These are phyloP conservation scores for Favolaschia claudopus DNA, from an alignment of 768 basidiomycete genomes.

Conservation along the genomic window DNA sequence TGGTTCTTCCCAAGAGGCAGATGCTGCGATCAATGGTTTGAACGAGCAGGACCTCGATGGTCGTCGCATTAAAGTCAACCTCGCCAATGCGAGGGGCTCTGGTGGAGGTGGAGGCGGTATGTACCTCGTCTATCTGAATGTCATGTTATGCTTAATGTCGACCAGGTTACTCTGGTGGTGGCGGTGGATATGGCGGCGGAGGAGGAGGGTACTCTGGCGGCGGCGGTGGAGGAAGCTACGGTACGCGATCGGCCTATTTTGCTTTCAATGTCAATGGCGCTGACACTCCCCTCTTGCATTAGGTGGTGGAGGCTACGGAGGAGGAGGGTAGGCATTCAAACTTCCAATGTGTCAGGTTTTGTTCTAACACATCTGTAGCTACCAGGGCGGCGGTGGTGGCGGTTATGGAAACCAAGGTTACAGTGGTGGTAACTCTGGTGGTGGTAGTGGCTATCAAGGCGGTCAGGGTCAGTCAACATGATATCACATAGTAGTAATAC, in stretches of 20 bases:
- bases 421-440: conserved; percentile 33
- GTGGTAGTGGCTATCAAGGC: conserved; percentile 38
- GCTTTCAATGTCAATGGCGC: conserved; percentile 26
- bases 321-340: neutral
- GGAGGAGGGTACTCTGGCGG: conserved; percentile 29
- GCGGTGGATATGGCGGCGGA: conserved; percentile 31
- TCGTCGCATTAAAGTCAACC: conserved; percentile 88
- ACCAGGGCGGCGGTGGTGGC: conserved; percentile 32
- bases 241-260: neutral
- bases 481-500: no score
- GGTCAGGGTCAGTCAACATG: no score
- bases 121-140: conserved; percentile 10
- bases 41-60: conserved; percentile 96
- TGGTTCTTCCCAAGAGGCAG: conserved; percentile 66
- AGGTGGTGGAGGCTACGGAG: conserved; percentile 31
- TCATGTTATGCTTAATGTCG: neutral
- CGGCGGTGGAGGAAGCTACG: conserved; percentile 30
- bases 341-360: neutral
- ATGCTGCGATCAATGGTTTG: conserved; percentile 74
- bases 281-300: conserved; percentile 11
- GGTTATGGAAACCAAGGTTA: conserved; percentile 33
- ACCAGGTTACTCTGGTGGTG: conserved; percentile 19
- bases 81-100: conserved; percentile 73
- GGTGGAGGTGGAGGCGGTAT: conserved; percentile 57
- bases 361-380: conserved; percentile 22